Evolutionary conservation across 2,329 filamentous ascomycete genomes (phyloP).

Genomic region (Trichoderma aggressivum): DNA sequence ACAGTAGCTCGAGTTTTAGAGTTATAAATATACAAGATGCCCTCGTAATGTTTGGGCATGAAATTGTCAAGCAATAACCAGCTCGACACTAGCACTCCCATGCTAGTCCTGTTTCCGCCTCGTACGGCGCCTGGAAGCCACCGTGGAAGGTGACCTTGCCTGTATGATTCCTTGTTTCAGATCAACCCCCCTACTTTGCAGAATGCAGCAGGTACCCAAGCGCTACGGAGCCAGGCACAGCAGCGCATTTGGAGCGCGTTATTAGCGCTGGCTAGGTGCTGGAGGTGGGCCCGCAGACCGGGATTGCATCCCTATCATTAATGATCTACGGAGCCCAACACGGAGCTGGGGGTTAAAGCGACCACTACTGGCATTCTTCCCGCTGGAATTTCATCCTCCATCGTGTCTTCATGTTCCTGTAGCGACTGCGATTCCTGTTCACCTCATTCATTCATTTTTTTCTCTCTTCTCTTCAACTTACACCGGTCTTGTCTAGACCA

Average conservation of each 20-base stretch:
- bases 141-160: background rate
- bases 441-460: background rate
- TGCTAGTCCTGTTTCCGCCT: background rate
- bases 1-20: background rate
- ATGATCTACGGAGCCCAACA: background rate
- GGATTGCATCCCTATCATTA: slow-evolving; percentile 16
- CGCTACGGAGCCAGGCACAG: slow-evolving; percentile 5
- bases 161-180: slow-evolving; percentile 1
- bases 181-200: slow-evolving; percentile 13
- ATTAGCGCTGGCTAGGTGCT: slow-evolving; percentile 9
- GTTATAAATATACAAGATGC: background rate
- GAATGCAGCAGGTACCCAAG: slow-evolving; percentile 10
- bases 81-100: background rate
- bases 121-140: background rate
- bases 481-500: background rate
- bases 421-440: background rate
- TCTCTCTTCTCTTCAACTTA: background rate
- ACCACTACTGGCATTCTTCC: background rate
- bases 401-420: slow-evolving; percentile 4
- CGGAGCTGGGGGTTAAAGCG: background rate
- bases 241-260: slow-evolving; percentile 8
- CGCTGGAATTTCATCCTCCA: background rate
- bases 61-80: background rate
- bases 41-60: background rate
- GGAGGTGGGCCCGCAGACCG: slow-evolving; percentile 4